These are phyloP conservation scores for Celoporthe dispersa DNA, from an alignment of 2,329 filamentous ascomycete genomes.

Conservation along the genomic window DNA sequence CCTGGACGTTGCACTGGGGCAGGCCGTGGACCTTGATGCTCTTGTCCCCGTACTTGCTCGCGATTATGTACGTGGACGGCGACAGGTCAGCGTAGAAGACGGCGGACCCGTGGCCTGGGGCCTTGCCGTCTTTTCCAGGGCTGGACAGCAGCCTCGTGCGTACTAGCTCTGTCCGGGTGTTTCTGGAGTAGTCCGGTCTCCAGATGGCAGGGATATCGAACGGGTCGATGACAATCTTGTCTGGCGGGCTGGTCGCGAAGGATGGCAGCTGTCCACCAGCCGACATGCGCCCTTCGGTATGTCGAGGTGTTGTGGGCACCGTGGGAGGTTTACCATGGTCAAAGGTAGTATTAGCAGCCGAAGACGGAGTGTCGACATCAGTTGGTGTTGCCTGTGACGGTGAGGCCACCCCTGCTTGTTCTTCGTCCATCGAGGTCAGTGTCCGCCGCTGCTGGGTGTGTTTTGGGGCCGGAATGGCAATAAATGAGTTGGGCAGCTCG, in stretches of 20 bases:
- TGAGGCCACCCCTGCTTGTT: background rate
- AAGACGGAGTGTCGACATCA: background rate
- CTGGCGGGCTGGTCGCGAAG: constrained; percentile 23
- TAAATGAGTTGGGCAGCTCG: background rate
- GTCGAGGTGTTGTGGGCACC: too few species aligned
- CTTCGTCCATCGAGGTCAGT: constrained; percentile 13
- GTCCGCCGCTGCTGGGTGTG: constrained; percentile 7
- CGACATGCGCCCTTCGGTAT: background rate
- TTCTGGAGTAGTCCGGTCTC: background rate
- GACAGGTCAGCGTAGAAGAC: constrained; percentile 45
- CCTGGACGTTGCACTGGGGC: constrained; percentile 34
- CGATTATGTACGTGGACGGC: constrained; percentile 39
- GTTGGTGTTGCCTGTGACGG: background rate
- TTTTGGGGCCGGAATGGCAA: constrained; percentile 9
- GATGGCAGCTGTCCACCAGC: constrained; percentile 2
- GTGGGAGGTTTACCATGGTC: background rate
- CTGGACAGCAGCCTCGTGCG: constrained; percentile 32
- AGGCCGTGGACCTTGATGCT: constrained; percentile 37
- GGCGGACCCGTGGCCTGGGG: constrained; percentile 34
- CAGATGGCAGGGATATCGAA: constrained; percentile 6
- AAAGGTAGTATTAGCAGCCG: background rate
- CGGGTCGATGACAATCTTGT: constrained; percentile 25
- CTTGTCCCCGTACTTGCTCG: constrained; percentile 41
- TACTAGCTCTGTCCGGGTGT: background rate
- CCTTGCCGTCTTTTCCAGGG: constrained; percentile 37